phyloP scores from a whole-genome alignment of 108 stramenopile genomes.

The Nitzschia inconspicua region DNA sequence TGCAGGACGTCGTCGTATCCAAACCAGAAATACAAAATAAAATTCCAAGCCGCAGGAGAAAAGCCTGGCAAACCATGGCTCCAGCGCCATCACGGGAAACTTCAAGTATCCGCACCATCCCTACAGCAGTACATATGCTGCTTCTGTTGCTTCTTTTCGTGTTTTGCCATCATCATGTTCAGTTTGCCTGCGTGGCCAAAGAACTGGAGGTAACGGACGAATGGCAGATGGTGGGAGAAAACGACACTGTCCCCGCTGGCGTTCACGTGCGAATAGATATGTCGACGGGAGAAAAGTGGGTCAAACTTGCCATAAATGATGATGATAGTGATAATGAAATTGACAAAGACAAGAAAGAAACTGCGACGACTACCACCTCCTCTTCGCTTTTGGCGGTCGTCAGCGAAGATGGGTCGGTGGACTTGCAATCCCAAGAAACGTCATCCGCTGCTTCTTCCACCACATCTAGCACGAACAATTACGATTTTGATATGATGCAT shows the following conservation, averaged over 20 bases:
- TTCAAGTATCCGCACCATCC: too few species aligned
- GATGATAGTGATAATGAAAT: constrained; percentile 25
- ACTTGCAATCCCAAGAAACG: background rate
- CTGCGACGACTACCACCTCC: constrained; percentile 7
- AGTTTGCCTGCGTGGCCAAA: constrained; percentile 38
- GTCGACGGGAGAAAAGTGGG: constrained; percentile 84
- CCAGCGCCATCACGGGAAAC: too few species aligned
- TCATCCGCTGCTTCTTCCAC: background rate
- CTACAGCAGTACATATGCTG: too few species aligned
- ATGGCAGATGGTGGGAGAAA: constrained; percentile 68
- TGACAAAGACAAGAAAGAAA: background rate
- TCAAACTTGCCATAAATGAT: constrained; percentile 47
- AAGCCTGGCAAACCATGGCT: too few species aligned
- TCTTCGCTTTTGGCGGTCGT: constrained; percentile 14
- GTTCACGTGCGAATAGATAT: constrained; percentile 79
- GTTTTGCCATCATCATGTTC: too few species aligned
- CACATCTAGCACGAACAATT: constrained; percentile 2
- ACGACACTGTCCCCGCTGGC: constrained; percentile 77
- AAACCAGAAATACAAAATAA: too few species aligned
- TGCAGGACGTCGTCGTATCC: too few species aligned
- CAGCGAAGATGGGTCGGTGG: constrained; percentile 7
- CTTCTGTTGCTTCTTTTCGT: background rate
- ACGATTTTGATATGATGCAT: constrained; percentile 85
- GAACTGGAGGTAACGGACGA: constrained; percentile 69
- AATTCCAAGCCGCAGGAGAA: too few species aligned